Evolutionary conservation across 257 asterid species (phyloP).

Genomic region (Verbena officinalis): DNA sequence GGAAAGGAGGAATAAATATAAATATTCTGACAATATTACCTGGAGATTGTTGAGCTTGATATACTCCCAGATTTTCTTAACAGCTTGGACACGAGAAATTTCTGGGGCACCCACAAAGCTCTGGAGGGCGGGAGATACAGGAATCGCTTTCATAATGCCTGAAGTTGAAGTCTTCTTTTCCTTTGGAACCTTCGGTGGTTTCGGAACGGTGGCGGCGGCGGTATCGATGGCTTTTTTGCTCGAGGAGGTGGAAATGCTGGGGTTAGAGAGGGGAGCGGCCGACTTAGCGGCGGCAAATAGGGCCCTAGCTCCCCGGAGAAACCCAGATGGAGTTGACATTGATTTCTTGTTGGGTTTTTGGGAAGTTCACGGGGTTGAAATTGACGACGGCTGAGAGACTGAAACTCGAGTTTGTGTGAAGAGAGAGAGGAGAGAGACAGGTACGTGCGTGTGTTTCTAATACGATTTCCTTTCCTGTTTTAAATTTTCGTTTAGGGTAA

Average conservation of each 20-base stretch:
- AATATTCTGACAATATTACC: conserved; percentile 28
- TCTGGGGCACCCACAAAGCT: conserved; percentile 52
- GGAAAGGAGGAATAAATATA: background rate
- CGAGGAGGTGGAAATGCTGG: conserved; percentile 36
- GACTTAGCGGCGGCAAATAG: conserved; percentile 42
- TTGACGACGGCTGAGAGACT: conserved; percentile 7
- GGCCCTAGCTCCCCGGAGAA: conserved; percentile 44
- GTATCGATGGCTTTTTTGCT: conserved; percentile 29
- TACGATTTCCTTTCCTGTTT: too few relatives aligned
- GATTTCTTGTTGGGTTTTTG: conserved; percentile 14
- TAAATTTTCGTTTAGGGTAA: too few relatives aligned
- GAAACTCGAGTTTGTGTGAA: background rate
- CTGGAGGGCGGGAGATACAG: conserved; percentile 52
- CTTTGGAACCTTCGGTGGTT: conserved; percentile 29
- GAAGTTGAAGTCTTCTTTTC: conserved; percentile 23
- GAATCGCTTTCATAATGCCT: conserved; percentile 41
- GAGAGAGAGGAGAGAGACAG: background rate
- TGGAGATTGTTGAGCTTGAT: conserved; percentile 64
- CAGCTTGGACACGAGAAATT: conserved; percentile 54
- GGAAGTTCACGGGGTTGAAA: conserved; percentile 16
- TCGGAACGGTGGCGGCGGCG: conserved; percentile 35
- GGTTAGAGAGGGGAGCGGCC: conserved; percentile 34
- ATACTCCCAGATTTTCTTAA: conserved; percentile 62
- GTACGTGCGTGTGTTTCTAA: background rate
- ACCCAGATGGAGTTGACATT: conserved; percentile 43